These are phyloP conservation scores for Trichosanthes cucumerina DNA, from an alignment of 306 rosid genomes.

Conservation along the genomic window DNA sequence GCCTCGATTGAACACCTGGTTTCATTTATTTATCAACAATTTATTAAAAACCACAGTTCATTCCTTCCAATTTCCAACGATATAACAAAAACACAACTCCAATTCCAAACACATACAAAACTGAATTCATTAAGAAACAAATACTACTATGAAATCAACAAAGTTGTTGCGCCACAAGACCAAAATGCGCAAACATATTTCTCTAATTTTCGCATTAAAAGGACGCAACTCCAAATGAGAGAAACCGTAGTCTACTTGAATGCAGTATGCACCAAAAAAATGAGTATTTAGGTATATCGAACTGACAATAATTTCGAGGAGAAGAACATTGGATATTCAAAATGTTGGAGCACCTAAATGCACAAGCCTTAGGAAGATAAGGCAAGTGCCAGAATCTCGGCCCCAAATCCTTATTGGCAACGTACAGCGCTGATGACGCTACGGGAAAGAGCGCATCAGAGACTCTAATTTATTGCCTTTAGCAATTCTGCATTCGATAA, in stretches of 20 bases:
- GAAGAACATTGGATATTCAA: neutral
- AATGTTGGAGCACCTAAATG: conserved; percentile 59
- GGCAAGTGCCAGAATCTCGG: conserved; percentile 61
- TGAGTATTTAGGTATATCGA: neutral
- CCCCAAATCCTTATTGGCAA: conserved; percentile 60
- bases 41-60: no score
- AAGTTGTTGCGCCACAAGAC: neutral
- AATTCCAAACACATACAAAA: neutral
- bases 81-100: neutral
- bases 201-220: no score
- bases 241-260: no score
- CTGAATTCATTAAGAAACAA: no score
- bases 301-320: no score
- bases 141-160: neutral
- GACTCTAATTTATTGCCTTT: conserved; percentile 97
- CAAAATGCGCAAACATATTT: neutral
- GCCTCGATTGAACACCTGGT: neutral
- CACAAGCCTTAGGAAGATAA: conserved; percentile 26
- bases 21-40: no score
- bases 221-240: no score
- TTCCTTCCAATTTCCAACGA: neutral
- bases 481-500: neutral
- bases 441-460: conserved; percentile 43
- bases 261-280: no score
- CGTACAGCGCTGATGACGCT: conserved; percentile 78